Percentiles rank a stretch among this genome's conserved stretches.
These are phyloP conservation scores for Nakazawaea anatomiae DNA, from an alignment of 805 yeast species.

Conservation along the genomic window DNA sequence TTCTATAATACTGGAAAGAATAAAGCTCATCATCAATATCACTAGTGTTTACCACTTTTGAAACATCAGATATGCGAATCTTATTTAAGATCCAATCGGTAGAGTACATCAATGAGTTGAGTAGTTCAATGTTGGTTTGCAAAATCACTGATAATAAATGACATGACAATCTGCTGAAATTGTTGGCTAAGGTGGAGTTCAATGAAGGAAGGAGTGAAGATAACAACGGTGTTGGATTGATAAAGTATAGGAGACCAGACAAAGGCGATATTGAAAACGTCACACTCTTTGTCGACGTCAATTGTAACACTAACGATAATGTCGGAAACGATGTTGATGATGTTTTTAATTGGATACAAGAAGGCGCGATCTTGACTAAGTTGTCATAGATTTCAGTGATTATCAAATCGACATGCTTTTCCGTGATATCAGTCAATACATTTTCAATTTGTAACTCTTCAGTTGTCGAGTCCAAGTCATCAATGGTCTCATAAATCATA, in stretches of 20 bases:
- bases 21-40: constrained; percentile 16
- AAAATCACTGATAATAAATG: constrained; percentile 41
- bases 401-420: constrained; percentile 32
- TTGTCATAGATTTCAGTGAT: constrained; percentile 27
- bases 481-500: constrained; percentile 24
- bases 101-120: constrained; percentile 51
- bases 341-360: constrained; percentile 10
- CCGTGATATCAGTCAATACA: constrained; percentile 31
- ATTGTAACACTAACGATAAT: constrained; percentile 20
- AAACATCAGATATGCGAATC: constrained; percentile 35
- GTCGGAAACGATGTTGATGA: constrained; percentile 7
- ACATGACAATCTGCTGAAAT: constrained; percentile 12
- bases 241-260: constrained; percentile 38
- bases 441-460: constrained; percentile 26
- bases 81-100: constrained; percentile 66
- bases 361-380: constrained; percentile 20
- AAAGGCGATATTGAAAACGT: constrained; percentile 25
- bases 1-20: constrained; percentile 31
- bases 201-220: constrained; percentile 21
- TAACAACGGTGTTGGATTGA: constrained; percentile 37
- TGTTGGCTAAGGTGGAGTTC: constrained; percentile 13
- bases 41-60: not conserved
- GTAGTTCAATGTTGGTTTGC: constrained; percentile 42
- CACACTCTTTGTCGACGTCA: constrained; percentile 23
- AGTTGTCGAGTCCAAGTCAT: constrained; percentile 25